Evolutionary conservation across 768 basidiomycete species (phyloP).

Genomic region (Cytidiella melzeri): DNA sequence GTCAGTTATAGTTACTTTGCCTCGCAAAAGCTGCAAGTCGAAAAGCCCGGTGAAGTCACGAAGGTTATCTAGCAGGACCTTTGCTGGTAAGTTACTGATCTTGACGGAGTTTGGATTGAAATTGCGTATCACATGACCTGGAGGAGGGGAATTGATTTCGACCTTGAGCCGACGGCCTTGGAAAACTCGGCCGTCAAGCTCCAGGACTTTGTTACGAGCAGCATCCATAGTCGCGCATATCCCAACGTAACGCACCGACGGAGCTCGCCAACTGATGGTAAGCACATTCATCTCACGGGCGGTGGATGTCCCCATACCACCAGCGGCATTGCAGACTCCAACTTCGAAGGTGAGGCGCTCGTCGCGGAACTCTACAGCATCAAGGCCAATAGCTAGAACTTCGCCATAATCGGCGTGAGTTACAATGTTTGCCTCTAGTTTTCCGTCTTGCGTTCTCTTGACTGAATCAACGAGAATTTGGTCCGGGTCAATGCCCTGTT

Average conservation of each 20-base stretch:
- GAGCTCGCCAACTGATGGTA: conserved; percentile 45
- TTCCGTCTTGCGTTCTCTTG: conserved; percentile 22
- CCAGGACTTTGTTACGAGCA: conserved; percentile 24
- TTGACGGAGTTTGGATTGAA: conserved; percentile 33
- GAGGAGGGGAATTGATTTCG: conserved; percentile 36
- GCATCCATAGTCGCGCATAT: too few relatives aligned
- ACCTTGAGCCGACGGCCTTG: conserved; percentile 42
- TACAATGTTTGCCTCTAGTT: conserved; percentile 37
- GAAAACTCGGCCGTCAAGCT: conserved; percentile 31
- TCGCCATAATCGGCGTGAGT: conserved; percentile 36
- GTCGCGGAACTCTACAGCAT: conserved; percentile 43
- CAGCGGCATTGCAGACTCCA: conserved; percentile 31
- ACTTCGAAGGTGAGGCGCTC: conserved; percentile 38
- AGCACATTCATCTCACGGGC: conserved; percentile 33
- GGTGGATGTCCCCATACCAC: conserved; percentile 36
- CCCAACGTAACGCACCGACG: conserved; percentile 31
- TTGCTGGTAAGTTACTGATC: conserved; percentile 35
- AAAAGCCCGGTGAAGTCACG: background rate
- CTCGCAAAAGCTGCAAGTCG: background rate
- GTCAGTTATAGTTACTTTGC: too few relatives aligned
- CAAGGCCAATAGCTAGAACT: conserved; percentile 36
- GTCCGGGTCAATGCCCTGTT: conserved; percentile 34
- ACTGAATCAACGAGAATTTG: conserved; percentile 31
- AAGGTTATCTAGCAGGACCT: conserved; percentile 22
- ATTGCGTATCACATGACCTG: conserved; percentile 20